These are phyloP conservation scores for Trametes sp. DNA, from an alignment of 1,284 basidiomycete genomes.

Conservation along the genomic window DNA sequence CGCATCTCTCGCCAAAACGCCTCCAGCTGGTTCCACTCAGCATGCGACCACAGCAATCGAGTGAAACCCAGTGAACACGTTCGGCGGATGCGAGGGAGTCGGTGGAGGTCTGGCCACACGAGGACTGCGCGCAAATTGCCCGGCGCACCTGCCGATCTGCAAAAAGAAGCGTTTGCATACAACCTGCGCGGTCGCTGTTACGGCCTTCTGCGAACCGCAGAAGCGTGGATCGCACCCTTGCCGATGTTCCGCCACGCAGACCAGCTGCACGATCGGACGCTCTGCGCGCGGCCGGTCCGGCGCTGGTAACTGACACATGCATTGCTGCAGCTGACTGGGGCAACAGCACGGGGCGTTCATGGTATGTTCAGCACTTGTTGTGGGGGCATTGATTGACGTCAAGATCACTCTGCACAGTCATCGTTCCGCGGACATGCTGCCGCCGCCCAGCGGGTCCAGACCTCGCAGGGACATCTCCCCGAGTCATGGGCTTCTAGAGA, in stretches of 20 bases:
- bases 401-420: conserved; percentile 22
- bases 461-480: conserved; percentile 11
- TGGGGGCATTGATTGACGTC: conserved; percentile 33
- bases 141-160: not conserved
- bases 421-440: conserved; percentile 18
- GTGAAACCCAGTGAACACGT: not conserved
- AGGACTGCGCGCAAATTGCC: not conserved
- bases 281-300: conserved; percentile 7
- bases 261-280: conserved; percentile 4
- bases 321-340: conserved; percentile 21
- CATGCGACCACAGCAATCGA: too few relatives aligned
- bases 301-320: conserved; percentile 5
- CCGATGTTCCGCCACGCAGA: not conserved
- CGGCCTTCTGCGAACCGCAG: conserved; percentile 5
- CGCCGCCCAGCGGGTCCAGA: conserved; percentile 7
- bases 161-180: conserved; percentile 4
- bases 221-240: conserved; percentile 16
- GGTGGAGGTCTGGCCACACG: not conserved
- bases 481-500: conserved; percentile 21
- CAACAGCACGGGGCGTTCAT: not conserved
- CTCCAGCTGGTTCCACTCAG: too few relatives aligned
- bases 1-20: not conserved
- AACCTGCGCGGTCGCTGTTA: conserved; percentile 8
- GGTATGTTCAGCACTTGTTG: conserved; percentile 16
- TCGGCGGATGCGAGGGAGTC: not conserved